These are phyloP conservation scores for Fraxinus albicans DNA, from an alignment of 305 asterid genomes.

Conservation along the genomic window DNA sequence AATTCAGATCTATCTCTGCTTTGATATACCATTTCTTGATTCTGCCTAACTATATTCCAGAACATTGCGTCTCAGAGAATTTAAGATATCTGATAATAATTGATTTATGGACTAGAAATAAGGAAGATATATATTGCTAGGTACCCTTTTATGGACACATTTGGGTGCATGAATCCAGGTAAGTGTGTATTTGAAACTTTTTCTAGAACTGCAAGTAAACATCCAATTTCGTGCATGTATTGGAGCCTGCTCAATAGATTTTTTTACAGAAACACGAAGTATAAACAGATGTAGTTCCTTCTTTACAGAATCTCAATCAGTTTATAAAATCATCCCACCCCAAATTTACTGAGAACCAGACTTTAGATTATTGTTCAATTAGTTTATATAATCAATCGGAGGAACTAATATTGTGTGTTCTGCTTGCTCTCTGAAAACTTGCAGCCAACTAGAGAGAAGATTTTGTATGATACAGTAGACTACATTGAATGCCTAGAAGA, in stretches of 20 bases:
- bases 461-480: constrained; percentile 39
- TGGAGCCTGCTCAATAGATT: neutral
- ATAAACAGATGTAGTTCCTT: neutral
- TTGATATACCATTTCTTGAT: constrained; percentile 5
- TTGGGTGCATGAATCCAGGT: neutral
- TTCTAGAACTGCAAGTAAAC: neutral
- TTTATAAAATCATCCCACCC: neutral
- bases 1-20: neutral
- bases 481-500: constrained; percentile 47
- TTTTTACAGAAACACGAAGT: neutral
- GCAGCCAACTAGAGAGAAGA: constrained; percentile 51
- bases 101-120: neutral
- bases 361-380: neutral
- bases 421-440: neutral
- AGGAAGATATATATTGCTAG: neutral
- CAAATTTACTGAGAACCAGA: neutral
- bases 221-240: neutral
- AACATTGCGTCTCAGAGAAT: neutral
- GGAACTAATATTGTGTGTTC: neutral
- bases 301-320: neutral
- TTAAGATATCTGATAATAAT: neutral
- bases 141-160: neutral
- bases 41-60: neutral
- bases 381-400: neutral
- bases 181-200: neutral